phyloP scores from a whole-genome alignment of 176 grass and related monocot species.

The Eleusine indica region DNA sequence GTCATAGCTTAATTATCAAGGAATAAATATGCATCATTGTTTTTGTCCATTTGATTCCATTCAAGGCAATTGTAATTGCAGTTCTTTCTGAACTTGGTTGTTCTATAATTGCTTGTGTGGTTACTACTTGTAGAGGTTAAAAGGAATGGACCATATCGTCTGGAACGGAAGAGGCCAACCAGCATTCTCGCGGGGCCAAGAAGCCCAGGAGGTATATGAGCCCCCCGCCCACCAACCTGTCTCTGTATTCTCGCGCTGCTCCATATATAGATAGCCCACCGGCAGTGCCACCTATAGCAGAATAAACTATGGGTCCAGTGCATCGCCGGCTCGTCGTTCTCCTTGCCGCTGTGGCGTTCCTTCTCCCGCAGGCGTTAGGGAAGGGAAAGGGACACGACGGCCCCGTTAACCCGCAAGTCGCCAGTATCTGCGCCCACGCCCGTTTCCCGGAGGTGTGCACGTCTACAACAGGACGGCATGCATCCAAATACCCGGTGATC shows the following conservation, averaged over 20 bases:
- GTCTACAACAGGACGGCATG: constrained; percentile 34
- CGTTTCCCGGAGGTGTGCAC: constrained; percentile 50
- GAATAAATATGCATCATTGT: no score
- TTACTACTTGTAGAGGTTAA: not conserved
- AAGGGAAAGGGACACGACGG: not conserved
- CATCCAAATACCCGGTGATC: constrained; percentile 45
- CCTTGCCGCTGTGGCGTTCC: constrained; percentile 22
- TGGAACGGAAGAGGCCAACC: constrained; percentile 22
- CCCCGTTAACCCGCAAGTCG: constrained; percentile 7
- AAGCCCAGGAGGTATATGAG: constrained; percentile 8
- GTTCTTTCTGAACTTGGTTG: not conserved
- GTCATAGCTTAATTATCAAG: no score
- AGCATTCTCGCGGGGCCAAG: constrained; percentile 5
- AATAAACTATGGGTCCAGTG: constrained; percentile 29
- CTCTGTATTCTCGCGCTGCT: not conserved
- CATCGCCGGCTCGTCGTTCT: constrained; percentile 6
- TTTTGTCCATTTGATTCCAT: no score
- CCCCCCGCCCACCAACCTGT: not conserved
- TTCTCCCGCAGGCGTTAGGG: constrained; percentile 8
- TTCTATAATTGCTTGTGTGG: not conserved
- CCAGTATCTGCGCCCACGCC: constrained; percentile 26
- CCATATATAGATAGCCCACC: constrained; percentile 1
- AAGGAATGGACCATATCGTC: constrained; percentile 27
- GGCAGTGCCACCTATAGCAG: not conserved
- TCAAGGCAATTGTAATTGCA: no score